Conservation (phyloP, 2,329 filamentous ascomycete species). For the Lecanicillium sp. region DNA sequence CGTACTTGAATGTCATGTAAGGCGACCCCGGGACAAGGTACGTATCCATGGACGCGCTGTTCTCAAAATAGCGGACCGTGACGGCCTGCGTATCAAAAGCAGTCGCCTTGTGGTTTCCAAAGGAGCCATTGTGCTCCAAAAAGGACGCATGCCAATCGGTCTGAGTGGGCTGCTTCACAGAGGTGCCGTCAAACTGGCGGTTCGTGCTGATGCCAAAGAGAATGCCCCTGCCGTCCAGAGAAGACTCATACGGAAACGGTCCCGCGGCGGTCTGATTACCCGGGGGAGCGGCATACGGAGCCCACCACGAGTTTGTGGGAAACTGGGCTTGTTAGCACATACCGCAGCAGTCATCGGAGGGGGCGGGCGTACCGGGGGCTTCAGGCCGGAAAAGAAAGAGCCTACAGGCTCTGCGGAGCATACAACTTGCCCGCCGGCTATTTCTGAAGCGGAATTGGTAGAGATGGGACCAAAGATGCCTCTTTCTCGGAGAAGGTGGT, state of each 20-base stretch:
- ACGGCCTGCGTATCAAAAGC: conserved; percentile 20
- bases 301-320: conserved; percentile 22
- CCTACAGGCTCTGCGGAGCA: conserved; percentile 16
- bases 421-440: conserved; percentile 17
- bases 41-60: conserved; percentile 16
- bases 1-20: conserved; percentile 20
- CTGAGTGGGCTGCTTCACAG: conserved; percentile 20
- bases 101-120: conserved; percentile 22
- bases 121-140: conserved; percentile 19
- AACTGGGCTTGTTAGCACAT: conserved; percentile 13
- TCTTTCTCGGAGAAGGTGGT: background rate
- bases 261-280: conserved; percentile 19
- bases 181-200: conserved; percentile 20
- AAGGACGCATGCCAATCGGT: conserved; percentile 20
- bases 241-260: conserved; percentile 20
- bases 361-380: conserved; percentile 18
- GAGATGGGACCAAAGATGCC: conserved; percentile 18
- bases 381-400: conserved; percentile 20
- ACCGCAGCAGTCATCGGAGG: background rate
- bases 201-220: conserved; percentile 19
- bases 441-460: conserved; percentile 16
- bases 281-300: conserved; percentile 19
- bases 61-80: conserved; percentile 21
- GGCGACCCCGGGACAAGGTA: conserved; percentile 20
- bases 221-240: conserved; percentile 19